phyloP scores from a whole-genome alignment of 768 basidiomycete species.

The Myochromella boudieri region DNA sequence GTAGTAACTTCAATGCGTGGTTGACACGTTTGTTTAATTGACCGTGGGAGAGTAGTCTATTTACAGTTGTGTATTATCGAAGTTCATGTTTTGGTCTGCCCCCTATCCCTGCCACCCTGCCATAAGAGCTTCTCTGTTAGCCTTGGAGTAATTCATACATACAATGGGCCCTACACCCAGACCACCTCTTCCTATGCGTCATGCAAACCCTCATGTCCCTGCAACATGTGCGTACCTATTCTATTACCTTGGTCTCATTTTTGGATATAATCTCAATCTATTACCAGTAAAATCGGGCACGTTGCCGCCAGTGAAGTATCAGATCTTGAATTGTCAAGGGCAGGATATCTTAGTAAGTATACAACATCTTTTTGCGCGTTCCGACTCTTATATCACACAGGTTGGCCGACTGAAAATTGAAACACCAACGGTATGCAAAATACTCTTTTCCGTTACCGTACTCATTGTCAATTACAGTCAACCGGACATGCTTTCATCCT shows the following conservation, averaged over 20 bases:
- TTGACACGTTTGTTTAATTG: slow-evolving; percentile 12
- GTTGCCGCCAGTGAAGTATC: slow-evolving; percentile 83
- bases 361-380: slow-evolving; percentile 1
- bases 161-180: slow-evolving; percentile 33
- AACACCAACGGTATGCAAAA: slow-evolving; percentile 63
- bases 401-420: slow-evolving; percentile 87
- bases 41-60: slow-evolving; percentile 32
- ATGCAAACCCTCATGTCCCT: slow-evolving; percentile 51
- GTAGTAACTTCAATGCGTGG: not conserved
- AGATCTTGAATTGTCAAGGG: slow-evolving; percentile 85
- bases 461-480: slow-evolving; percentile 43
- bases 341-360: slow-evolving; percentile 64
- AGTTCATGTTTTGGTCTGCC: slow-evolving; percentile 16
- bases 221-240: slow-evolving; percentile 36
- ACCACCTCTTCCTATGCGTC: slow-evolving; percentile 50
- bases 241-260: slow-evolving; percentile 2
- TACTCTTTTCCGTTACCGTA: slow-evolving; percentile 10
- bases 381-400: slow-evolving; percentile 32
- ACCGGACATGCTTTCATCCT: slow-evolving; percentile 90
- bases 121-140: slow-evolving; percentile 3
- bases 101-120: slow-evolving; percentile 14
- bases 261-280: slow-evolving; percentile 14
- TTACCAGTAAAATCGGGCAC: slow-evolving; percentile 33
- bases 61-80: slow-evolving; percentile 31
- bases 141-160: slow-evolving; percentile 13